Evolutionary conservation across 2,329 filamentous ascomycete genomes (phyloP).

Genomic region (Gnomoniopsis smithogilvyi): DNA sequence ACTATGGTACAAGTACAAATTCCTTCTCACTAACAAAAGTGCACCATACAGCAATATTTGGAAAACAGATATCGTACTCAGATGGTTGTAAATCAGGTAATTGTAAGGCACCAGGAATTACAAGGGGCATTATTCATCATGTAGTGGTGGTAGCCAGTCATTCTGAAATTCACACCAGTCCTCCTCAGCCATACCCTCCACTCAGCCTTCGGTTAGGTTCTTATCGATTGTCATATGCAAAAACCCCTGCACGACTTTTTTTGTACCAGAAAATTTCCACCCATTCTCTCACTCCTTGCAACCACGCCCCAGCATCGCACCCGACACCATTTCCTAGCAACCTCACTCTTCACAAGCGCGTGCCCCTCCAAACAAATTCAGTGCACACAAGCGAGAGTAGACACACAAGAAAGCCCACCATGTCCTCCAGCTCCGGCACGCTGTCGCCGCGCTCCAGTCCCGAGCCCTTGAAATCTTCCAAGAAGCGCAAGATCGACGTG

Average conservation of each 20-base stretch:
- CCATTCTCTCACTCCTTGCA: background rate
- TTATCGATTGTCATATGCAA: background rate
- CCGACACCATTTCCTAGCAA: background rate
- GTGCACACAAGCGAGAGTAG: too few species aligned
- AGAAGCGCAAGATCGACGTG: constrained; percentile 68
- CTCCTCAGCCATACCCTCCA: background rate
- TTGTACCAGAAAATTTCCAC: background rate
- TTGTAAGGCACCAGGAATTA: too few species aligned
- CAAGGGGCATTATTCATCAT: too few species aligned
- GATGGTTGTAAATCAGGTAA: too few species aligned
- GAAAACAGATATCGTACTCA: too few species aligned
- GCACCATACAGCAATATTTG: too few species aligned
- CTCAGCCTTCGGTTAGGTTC: background rate
- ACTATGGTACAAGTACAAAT: background rate
- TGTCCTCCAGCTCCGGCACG: background rate
- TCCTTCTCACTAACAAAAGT: too few species aligned
- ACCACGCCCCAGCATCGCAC: background rate
- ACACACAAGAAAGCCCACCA: background rate
- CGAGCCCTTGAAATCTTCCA: constrained; percentile 32
- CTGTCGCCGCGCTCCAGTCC: constrained; percentile 6
- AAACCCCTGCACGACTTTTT: background rate
- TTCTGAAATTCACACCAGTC: too few species aligned
- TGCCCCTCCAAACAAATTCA: background rate
- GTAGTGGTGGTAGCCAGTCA: too few species aligned
- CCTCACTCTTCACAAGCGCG: too few species aligned